These are phyloP conservation scores for Pyronema domesticum DNA, from an alignment of 495 filamentous ascomycete species.

Conservation along the genomic window DNA sequence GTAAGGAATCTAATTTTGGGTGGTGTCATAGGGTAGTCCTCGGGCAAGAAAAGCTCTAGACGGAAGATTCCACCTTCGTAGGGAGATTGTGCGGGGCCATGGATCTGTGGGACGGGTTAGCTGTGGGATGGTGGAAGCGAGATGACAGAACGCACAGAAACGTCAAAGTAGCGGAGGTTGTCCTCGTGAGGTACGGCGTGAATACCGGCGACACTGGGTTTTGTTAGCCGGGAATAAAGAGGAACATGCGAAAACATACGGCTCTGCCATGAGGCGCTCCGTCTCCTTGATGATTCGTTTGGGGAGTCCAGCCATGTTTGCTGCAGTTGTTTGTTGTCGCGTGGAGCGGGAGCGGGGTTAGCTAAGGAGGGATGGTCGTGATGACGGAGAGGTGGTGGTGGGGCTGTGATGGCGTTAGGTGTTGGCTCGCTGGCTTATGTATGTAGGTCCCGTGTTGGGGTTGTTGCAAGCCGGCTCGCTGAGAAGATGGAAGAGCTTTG, in stretches of 20 bases:
- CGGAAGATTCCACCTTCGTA: constrained; percentile 77
- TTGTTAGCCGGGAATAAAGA: neutral
- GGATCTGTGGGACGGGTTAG: constrained; percentile 32
- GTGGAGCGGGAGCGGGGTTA: constrained; percentile 4
- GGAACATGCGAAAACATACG: constrained; percentile 39
- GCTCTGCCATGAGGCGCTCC: constrained; percentile 87
- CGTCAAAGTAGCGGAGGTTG: constrained; percentile 95
- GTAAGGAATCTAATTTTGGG: constrained; percentile 97
- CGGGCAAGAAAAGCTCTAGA: constrained; percentile 94
- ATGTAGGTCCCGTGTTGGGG: neutral
- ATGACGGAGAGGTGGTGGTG: neutral
- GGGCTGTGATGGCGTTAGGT: neutral
- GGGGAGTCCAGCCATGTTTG: constrained; percentile 39
- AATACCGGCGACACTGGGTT: constrained; percentile 77
- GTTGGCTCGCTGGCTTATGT: too few relatives aligned
- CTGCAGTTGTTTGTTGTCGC: constrained; percentile 3
- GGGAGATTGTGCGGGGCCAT: constrained; percentile 66
- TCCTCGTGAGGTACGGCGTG: constrained; percentile 96
- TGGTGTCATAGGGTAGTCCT: constrained; percentile 98
- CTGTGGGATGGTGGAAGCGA: neutral
- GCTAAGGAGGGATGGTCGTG: neutral
- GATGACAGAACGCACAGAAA: constrained; percentile 32
- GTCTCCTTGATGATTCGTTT: constrained; percentile 99
- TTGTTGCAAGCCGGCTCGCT: too few relatives aligned
- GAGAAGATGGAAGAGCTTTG: too few relatives aligned